These are phyloP conservation scores for Gossypium bickii DNA, from an alignment of 345 rosid species.

Conservation along the genomic window DNA sequence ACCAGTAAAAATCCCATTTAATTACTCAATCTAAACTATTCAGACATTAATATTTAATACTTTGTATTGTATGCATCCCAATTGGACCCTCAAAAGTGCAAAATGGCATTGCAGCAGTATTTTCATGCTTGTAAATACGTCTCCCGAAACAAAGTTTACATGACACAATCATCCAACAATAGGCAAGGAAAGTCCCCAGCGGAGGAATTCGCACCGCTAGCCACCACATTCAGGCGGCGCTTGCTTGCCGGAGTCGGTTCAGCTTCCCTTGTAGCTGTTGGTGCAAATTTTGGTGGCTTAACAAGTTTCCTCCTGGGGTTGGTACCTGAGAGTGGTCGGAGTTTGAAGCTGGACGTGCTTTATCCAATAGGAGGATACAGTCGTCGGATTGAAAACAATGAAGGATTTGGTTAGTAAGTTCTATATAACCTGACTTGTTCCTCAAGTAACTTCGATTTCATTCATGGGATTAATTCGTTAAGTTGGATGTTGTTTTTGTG, in stretches of 20 bases:
- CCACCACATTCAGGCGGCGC: conserved; percentile 57
- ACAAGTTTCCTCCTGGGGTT: conserved; percentile 77
- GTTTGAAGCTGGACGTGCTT: conserved; percentile 69
- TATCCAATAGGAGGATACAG: conserved; percentile 75
- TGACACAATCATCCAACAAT: neutral
- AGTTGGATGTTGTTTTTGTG: neutral
- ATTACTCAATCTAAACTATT: neutral
- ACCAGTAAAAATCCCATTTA: neutral
- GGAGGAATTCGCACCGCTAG: conserved; percentile 60
- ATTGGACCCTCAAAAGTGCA: neutral
- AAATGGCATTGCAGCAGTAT: conserved; percentile 7
- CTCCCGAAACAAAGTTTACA: conserved; percentile 1
- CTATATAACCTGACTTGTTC: neutral
- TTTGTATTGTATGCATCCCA: neutral
- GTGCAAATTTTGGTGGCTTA: conserved; percentile 77
- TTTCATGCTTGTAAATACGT: conserved; percentile 10
- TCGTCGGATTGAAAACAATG: conserved; percentile 59
- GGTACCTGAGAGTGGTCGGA: conserved; percentile 57
- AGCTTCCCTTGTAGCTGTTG: conserved; percentile 68
- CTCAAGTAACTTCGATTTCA: neutral
- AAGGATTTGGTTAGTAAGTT: conserved; percentile 83
- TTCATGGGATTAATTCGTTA: neutral
- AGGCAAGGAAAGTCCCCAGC: conserved; percentile 36
- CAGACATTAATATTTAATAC: neutral
- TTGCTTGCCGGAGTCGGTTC: conserved; percentile 61